Conservation (phyloP, 1,139 yeast genomes). For the Zygosaccharomyces sapae region DNA sequence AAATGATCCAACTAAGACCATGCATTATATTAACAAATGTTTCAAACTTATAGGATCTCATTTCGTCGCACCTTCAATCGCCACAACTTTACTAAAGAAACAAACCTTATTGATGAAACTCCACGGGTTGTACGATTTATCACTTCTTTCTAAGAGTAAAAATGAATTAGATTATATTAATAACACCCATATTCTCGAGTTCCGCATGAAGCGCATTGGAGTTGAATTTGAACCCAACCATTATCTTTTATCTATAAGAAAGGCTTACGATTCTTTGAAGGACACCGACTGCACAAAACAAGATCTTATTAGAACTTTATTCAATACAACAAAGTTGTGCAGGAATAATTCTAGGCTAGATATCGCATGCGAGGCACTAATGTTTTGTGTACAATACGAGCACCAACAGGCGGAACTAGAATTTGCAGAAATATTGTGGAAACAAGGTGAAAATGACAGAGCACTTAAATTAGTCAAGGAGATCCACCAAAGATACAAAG, state of each 20-base stretch:
- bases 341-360: constrained; percentile 67
- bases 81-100: constrained; percentile 60
- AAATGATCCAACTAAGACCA: constrained; percentile 37
- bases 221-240: constrained; percentile 62
- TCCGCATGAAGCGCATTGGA: constrained; percentile 49
- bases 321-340: constrained; percentile 61
- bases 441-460: constrained; percentile 80
- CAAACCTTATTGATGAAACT: constrained; percentile 55
- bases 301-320: constrained; percentile 49
- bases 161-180: constrained; percentile 23
- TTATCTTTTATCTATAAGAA: constrained; percentile 56
- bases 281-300: constrained; percentile 39
- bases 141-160: constrained; percentile 25
- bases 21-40: constrained; percentile 47
- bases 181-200: constrained; percentile 31
- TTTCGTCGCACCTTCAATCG: constrained; percentile 51
- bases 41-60: constrained; percentile 56
- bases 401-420: constrained; percentile 61
- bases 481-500: constrained; percentile 35
- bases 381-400: constrained; percentile 52
- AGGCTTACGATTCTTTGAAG: constrained; percentile 49
- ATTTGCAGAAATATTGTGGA: constrained; percentile 84
- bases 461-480: constrained; percentile 67
- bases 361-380: constrained; percentile 66
- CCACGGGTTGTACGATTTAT: constrained; percentile 68